Evolutionary conservation across 2,329 filamentous ascomycete species (phyloP), one percentile per base, ranked within the genome.

Genomic region (Bertia moriformis): DNA sequence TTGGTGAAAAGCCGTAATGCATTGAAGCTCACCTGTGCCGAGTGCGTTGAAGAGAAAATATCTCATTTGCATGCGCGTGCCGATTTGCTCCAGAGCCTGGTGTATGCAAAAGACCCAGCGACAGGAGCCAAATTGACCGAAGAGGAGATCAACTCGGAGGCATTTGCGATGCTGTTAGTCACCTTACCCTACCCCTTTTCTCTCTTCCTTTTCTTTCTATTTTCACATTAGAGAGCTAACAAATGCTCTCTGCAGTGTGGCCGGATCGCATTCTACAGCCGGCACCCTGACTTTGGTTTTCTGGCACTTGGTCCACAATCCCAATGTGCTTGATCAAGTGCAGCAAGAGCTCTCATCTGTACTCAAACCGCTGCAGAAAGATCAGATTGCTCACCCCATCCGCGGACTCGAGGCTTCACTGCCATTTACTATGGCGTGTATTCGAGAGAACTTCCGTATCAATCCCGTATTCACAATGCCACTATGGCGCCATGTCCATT

Each of bases 381-480:
- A 27, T n/a, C 22, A 27, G n/a, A 27, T 27, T 10, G 7, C 22
- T 27, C n/a, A 27, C 22, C 22, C 22, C n/a, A 27, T 27, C 22
- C 7, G 7, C n/a, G 22, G 22, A n/a, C 22, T 27, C n/a, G 22
- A 27, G n/a, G 22, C 22, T 10, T 27, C 22, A 7, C 37, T 44
- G 14, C 17, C 10, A 3, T 41, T 41, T 15, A 38, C 41, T 7
- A 44, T 44, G 43, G 41, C 41, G 17, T 44, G 43, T 17, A 39
- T 43, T 14, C 39, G 22, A 30, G 43, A 44, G 30, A 44, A 44
- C 13, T 43, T 44, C 18, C 37, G 41, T 3, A 15, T 44, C 3
- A 44, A 41, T 12, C 43, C 2, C 22, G 22, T 27, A 10, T 27
- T 27, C n/a, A 27, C 22, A n/a, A 27, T 27, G 22, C 22, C 22